Base-by-base conservation (phyloP, 163 green algal genomes). In the Scenedesmus sp. region DNA sequence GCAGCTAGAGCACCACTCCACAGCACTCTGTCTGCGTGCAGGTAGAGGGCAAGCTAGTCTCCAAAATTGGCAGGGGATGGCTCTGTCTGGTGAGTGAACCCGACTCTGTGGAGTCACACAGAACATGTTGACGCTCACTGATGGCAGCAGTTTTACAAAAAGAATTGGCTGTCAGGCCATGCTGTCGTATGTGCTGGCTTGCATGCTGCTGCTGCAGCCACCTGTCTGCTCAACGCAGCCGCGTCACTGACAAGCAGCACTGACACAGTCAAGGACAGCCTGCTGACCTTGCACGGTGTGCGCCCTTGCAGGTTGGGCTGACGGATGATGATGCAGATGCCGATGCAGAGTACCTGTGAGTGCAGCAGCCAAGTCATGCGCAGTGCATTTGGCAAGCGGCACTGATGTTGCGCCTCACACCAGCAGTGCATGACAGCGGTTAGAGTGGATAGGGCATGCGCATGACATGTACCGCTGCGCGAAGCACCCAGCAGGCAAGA, bases 1-100 rank as follows among this genome's bases (percentile, higher is more conserved):
- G 26, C 80, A 59, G 80, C 80, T 44, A 30, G 46, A 86, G 46
- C 44, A 49, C 43, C 10, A 51, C 33, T 0, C 24, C 42, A 51
- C 10, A 56, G 7, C 22, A 84, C 0, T 51, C 22, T 20, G 0
- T 6, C 78, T 51, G 20, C 4, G 15, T 51, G 24, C 68, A 89
- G 88, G 88, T 92, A 30, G 88, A 92, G 24, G 88, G 88, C 40
- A n/a, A 83, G 61, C 59, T 92, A 73, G 81, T 92, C 0, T 89
- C 81, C 2, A 56, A 83, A n/a, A 92, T 92, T 10, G 88, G 81
- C 5, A 79, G 20, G 5, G 88, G 88, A 0, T 84, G 61, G 81
- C 65, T 92, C 0, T 92, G 88, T 46, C 65, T 92, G 46, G 85
- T 90, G 85, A 26, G 85, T 70, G 35, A 22, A 61, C 33, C 10